Evolutionary conservation across 2,329 filamentous ascomycete genomes (phyloP).

Genomic region (Emmonsiellopsis sp.): DNA sequence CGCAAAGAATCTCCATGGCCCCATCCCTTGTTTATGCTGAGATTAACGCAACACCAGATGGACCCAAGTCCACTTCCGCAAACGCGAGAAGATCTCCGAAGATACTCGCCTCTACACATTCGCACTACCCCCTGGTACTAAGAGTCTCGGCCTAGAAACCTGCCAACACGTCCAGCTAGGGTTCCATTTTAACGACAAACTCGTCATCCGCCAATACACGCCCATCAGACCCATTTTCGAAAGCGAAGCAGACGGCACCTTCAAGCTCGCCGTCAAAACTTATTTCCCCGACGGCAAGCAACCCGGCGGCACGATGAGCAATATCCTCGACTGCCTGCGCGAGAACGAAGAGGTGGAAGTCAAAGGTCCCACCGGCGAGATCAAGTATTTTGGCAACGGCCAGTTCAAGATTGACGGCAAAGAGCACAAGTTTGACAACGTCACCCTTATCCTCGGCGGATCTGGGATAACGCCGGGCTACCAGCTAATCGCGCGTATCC

Average conservation of each 20-base stretch:
- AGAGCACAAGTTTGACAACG: conserved; percentile 31
- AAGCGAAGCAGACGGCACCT: conserved; percentile 29
- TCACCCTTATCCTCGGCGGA: conserved; percentile 43
- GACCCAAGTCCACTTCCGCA: conserved; percentile 35
- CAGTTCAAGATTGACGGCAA: conserved; percentile 37
- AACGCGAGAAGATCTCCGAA: conserved; percentile 30
- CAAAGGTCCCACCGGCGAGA: conserved; percentile 43
- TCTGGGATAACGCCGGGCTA: conserved; percentile 45
- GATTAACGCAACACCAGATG: conserved; percentile 18
- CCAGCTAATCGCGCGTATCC: conserved; percentile 37
- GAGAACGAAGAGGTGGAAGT: conserved; percentile 43
- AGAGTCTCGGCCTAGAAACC: conserved; percentile 39
- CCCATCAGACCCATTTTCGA: conserved; percentile 34
- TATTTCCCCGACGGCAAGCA: conserved; percentile 40
- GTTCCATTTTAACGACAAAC: conserved; percentile 43
- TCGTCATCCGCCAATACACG: conserved; percentile 44
- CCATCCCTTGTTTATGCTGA: no score
- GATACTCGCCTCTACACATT: conserved; percentile 42
- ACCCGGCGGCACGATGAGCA: conserved; percentile 45
- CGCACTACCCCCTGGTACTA: conserved; percentile 28
- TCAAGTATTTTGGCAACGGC: conserved; percentile 40
- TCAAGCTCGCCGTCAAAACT: conserved; percentile 43
- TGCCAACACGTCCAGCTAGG: conserved; percentile 46
- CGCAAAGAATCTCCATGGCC: no score
- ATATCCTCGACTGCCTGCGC: conserved; percentile 43